A percentile compares a stretch with the other conserved stretches of the same genome.
Evolutionary conservation across 352 stramenopile species (phyloP).

Genomic region (Globisporangium parvum): DNA sequence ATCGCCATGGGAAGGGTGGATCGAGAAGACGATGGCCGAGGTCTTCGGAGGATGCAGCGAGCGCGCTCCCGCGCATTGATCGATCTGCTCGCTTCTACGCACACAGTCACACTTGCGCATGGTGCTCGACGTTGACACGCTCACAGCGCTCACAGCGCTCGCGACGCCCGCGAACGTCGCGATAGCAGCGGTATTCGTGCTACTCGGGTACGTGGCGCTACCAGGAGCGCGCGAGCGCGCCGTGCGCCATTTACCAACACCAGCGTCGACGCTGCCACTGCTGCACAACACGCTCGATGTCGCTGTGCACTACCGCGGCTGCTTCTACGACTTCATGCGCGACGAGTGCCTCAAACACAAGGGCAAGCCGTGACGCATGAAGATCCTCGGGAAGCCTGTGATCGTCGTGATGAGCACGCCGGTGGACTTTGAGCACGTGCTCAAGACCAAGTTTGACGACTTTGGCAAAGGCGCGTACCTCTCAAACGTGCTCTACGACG

Average conservation of each 20-base stretch:
- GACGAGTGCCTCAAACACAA: slow-evolving; percentile 23
- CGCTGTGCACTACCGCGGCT: slow-evolving; percentile 19
- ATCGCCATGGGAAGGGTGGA: too few relatives aligned
- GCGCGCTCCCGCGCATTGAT: not conserved
- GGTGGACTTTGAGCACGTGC: slow-evolving; percentile 24
- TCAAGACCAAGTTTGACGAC: slow-evolving; percentile 42
- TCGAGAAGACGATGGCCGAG: too few relatives aligned
- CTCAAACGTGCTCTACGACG: slow-evolving; percentile 16
- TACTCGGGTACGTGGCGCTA: not conserved
- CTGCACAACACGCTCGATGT: slow-evolving; percentile 20
- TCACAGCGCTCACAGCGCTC: not conserved
- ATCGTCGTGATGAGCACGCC: slow-evolving; percentile 21
- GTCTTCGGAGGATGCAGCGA: too few relatives aligned
- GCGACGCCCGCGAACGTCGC: not conserved
- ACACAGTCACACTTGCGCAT: not conserved
- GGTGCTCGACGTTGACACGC: not conserved
- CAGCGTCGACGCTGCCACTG: not conserved
- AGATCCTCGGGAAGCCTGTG: slow-evolving; percentile 6
- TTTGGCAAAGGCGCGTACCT: slow-evolving; percentile 42
- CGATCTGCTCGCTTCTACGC: not conserved
- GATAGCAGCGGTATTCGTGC: not conserved
- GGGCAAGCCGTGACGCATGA: slow-evolving; percentile 12
- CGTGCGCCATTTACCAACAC: not conserved
- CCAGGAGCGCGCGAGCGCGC: not conserved
- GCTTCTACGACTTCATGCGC: slow-evolving; percentile 29